Evolutionary conservation across 352 stramenopile species (phyloP).

Genomic region (Globisporangium iwayamae): DNA sequence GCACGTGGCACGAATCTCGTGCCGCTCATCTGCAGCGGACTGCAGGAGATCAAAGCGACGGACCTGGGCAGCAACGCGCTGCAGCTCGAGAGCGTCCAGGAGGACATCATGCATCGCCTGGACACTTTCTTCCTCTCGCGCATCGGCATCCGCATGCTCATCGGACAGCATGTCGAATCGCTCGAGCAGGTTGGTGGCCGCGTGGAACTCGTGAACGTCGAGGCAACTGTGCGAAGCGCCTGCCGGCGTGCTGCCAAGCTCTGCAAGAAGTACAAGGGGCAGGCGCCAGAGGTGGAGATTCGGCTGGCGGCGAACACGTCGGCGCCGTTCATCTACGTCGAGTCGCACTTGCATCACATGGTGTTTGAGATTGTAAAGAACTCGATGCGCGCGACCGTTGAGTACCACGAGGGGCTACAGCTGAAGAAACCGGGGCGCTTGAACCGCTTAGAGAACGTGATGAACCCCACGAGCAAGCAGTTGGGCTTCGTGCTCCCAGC

Average conservation of each 20-base stretch:
- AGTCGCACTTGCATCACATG: slow-evolving; percentile 84
- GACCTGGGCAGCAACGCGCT: slow-evolving; percentile 61
- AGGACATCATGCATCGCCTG: slow-evolving; percentile 79
- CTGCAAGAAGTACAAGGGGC: slow-evolving; percentile 53
- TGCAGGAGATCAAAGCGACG: slow-evolving; percentile 63
- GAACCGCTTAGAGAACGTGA: slow-evolving; percentile 59
- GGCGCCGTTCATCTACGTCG: slow-evolving; percentile 78
- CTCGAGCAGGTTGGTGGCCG: slow-evolving; percentile 53
- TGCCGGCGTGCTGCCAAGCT: slow-evolving; percentile 49
- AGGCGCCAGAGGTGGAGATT: slow-evolving; percentile 58
- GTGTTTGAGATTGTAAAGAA: slow-evolving; percentile 99
- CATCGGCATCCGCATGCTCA: slow-evolving; percentile 99
- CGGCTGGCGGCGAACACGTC: slow-evolving; percentile 37
- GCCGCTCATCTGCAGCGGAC: slow-evolving; percentile 71
- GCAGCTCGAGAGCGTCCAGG: slow-evolving; percentile 56
- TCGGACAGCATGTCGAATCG: slow-evolving; percentile 88
- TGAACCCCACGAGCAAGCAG: slow-evolving; percentile 60
- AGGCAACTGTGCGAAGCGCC: slow-evolving; percentile 58
- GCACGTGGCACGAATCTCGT: slow-evolving; percentile 63
- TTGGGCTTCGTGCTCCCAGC: slow-evolving; percentile 73
- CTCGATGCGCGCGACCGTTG: slow-evolving; percentile 96
- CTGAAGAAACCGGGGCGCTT: slow-evolving; percentile 33
- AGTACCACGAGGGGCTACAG: slow-evolving; percentile 86
- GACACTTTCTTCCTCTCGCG: slow-evolving; percentile 98
- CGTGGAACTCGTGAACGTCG: slow-evolving; percentile 69